Evolutionary conservation across 2,329 filamentous ascomycete species (phyloP), one percentile per base, ranked within the genome.

Genomic region (Ophiostoma australiae): DNA sequence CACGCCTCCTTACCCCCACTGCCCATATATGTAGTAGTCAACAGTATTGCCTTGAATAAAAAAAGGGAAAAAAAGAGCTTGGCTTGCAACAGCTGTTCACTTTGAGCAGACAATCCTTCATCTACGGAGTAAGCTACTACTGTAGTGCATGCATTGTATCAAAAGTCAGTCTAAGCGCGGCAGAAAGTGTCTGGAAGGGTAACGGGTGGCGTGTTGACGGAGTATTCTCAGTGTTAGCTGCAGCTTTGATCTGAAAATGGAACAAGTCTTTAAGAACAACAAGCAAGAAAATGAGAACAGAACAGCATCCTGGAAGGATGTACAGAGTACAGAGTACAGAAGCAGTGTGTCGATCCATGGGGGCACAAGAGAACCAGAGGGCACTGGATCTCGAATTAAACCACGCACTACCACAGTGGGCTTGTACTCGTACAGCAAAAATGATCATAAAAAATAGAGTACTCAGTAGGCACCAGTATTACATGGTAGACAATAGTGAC

Each of bases 201-300:
- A 63, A 63, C 31, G 23, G 61, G 61, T 37, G 33, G 61, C 61
- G 61, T 65, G 61, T 37, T 37, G 31, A 39, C 52, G 58, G 27
- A 63, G 58, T 15, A 41, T 41, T 63, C 3, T 63, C 39, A 65
- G 61, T 63, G 4, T 63, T 65, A 65, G 61, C 23, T 65, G 61
- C 61, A 39, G 61, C 33, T 33, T n/a, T 37, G 33, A 31, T 65
- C 52, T 65, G 17, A 11, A 17, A n/a, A 33, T 20, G 10, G 31
- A 63, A 37, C 7, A 37, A 37, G 13, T 35, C 17, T 20, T 20
- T 17, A 5, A 61, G 23, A 58, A 58, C 52, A 31, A 58, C 52
- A 31, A 23, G n/a, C 27, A 33, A 27, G 23, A 65, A 13, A 35
- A 17, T 13, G 15, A 44, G 44, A 10, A 11, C 39, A 48, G 41